phyloP scores from a whole-genome alignment of 148 eudicot genomes.

The Spergularia marina region DNA sequence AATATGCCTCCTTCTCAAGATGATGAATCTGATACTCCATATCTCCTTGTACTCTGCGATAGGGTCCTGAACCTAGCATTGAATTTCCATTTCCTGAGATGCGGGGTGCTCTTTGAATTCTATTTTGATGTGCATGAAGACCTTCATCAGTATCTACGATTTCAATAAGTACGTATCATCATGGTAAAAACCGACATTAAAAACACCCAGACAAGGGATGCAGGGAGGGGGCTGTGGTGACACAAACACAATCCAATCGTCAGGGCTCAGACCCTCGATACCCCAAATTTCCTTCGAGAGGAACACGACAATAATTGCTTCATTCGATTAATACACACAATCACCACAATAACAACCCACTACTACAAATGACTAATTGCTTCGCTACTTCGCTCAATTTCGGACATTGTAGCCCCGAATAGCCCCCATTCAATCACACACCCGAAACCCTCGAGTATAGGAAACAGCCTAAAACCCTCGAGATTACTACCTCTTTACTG shows the following conservation, averaged over 20 bases:
- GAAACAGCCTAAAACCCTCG: too few relatives aligned
- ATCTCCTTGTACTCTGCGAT: conserved; percentile 52
- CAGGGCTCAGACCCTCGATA: neutral
- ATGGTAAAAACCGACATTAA: conserved; percentile 8
- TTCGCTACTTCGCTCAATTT: too few relatives aligned
- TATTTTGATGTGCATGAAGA: conserved; percentile 41
- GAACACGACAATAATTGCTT: neutral
- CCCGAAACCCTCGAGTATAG: too few relatives aligned
- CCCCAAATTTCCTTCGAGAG: neutral
- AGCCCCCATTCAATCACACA: too few relatives aligned
- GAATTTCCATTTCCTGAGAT: conserved; percentile 38
- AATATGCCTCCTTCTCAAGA: conserved; percentile 89
- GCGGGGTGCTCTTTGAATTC: conserved; percentile 36
- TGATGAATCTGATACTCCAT: conserved; percentile 85
- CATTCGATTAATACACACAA: neutral
- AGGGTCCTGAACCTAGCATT: conserved; percentile 41
- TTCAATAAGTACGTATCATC: conserved; percentile 27
- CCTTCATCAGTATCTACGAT: conserved; percentile 51
- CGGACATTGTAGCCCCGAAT: too few relatives aligned
- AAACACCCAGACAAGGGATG: neutral
- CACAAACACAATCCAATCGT: neutral
- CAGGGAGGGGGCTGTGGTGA: neutral
- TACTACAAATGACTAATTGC: too few relatives aligned
- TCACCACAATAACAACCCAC: neutral
- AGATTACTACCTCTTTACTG: too few relatives aligned